phyloP scores from a whole-genome alignment of 768 basidiomycete species.

The Ramaria rubella region DNA sequence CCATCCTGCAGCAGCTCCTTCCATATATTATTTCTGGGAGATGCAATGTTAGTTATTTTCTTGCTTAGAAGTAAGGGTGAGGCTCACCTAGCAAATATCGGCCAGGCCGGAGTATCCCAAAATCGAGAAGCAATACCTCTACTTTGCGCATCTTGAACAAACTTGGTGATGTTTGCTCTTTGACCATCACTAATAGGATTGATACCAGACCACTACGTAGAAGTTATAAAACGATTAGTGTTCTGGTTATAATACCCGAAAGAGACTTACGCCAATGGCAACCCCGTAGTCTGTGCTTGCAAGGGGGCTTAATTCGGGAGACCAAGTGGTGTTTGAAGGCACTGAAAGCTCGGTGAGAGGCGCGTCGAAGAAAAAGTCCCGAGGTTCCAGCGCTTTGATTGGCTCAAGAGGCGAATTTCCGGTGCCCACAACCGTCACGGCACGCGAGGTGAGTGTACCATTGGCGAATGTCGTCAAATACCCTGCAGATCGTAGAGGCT shows the following conservation, averaged over 20 bases:
- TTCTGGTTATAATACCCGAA: background rate
- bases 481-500: slow-evolving; percentile 38
- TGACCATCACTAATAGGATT: slow-evolving; percentile 35
- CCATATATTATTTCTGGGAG: slow-evolving; percentile 36
- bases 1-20: slow-evolving; percentile 35
- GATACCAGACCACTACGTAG: slow-evolving; percentile 36
- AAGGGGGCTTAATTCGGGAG: slow-evolving; percentile 38
- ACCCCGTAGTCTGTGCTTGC: slow-evolving; percentile 43
- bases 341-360: slow-evolving; percentile 37
- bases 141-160: slow-evolving; percentile 39
- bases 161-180: slow-evolving; percentile 30
- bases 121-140: slow-evolving; percentile 42
- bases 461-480: slow-evolving; percentile 43
- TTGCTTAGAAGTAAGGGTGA: background rate
- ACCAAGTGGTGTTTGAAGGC: slow-evolving; percentile 34
- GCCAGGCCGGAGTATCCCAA: slow-evolving; percentile 49
- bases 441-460: slow-evolving; percentile 30
- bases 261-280: slow-evolving; percentile 28
- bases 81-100: slow-evolving; percentile 28
- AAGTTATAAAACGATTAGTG: background rate
- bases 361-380: slow-evolving; percentile 49
- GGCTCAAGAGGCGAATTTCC: slow-evolving; percentile 45
- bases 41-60: background rate
- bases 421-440: slow-evolving; percentile 42
- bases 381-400: slow-evolving; percentile 37